Evolutionary conservation across 495 filamentous ascomycete species (phyloP).

Genomic region (Daldinia vernicosa): DNA sequence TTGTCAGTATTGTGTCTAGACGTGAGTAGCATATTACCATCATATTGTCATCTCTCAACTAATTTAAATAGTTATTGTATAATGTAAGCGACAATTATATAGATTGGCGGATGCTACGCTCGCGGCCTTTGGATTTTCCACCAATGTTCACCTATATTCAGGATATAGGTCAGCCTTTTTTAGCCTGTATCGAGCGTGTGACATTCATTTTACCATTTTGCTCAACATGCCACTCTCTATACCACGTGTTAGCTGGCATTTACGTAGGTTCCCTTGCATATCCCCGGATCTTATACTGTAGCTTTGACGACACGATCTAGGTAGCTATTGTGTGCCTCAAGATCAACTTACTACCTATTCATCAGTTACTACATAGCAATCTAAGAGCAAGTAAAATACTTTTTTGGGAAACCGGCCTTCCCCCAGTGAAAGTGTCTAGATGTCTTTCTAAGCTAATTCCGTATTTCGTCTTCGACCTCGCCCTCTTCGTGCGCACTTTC

Average conservation of each 20-base stretch:
- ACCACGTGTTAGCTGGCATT: slow-evolving; percentile 9
- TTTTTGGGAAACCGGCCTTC: background rate
- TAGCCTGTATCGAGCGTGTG: slow-evolving; percentile 22
- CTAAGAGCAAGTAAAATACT: background rate
- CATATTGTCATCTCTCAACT: background rate
- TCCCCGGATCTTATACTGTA: background rate
- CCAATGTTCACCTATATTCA: background rate
- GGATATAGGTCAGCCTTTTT: slow-evolving; percentile 10
- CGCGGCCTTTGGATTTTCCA: slow-evolving; percentile 9
- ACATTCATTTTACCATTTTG: slow-evolving; percentile 5
- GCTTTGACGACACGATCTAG: slow-evolving; percentile 3
- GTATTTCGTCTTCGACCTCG: background rate
- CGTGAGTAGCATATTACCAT: background rate
- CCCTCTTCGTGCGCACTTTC: background rate
- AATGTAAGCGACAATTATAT: slow-evolving; percentile 5
- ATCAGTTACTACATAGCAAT: background rate
- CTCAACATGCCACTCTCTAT: slow-evolving; percentile 7
- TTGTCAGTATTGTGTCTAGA: background rate
- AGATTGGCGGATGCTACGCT: slow-evolving; percentile 30
- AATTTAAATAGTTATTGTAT: background rate
- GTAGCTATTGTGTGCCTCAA: background rate
- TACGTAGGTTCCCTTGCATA: slow-evolving; percentile 7
- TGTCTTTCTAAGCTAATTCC: background rate
- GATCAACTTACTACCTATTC: background rate
- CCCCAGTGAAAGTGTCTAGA: background rate